These are phyloP conservation scores for Venturia effusa DNA, from an alignment of 2,329 filamentous ascomycete species.

Conservation along the genomic window DNA sequence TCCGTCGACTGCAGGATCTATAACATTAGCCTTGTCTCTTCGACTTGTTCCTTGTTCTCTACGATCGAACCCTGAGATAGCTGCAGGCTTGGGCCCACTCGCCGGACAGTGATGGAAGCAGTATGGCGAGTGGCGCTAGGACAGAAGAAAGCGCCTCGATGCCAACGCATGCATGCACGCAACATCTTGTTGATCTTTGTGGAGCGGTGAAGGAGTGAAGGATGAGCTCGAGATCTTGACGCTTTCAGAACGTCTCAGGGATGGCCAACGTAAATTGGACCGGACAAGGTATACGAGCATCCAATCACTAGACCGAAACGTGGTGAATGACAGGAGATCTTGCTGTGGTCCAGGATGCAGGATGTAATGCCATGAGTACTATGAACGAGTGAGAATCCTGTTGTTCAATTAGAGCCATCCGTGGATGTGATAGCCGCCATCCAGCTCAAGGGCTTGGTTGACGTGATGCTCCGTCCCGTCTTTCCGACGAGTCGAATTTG, in stretches of 20 bases:
- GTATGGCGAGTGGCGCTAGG: background rate
- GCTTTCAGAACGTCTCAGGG: background rate
- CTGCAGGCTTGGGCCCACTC: background rate
- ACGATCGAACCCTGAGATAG: background rate
- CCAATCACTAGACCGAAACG: background rate
- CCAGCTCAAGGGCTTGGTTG: background rate
- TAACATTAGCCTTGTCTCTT: background rate
- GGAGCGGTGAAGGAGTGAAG: background rate
- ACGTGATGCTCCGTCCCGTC: background rate
- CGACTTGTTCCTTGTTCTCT: background rate
- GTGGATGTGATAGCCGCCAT: background rate
- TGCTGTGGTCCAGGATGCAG: background rate
- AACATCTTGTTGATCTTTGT: background rate
- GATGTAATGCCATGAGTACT: background rate
- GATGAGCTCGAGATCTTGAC: background rate
- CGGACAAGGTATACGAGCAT: background rate
- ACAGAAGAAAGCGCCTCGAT: background rate
- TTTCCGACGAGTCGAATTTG: background rate
- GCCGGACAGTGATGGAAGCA: background rate
- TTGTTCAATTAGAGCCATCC: background rate
- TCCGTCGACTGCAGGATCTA: conserved; percentile 1
- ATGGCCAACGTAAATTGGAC: background rate
- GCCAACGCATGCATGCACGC: background rate
- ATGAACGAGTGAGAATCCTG: background rate
- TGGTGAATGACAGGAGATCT: background rate